Percentiles rank a stretch among this genome's conserved stretches.
These are phyloP conservation scores for Ascochyta lentis DNA, from an alignment of 2,329 filamentous ascomycete genomes.

Conservation along the genomic window DNA sequence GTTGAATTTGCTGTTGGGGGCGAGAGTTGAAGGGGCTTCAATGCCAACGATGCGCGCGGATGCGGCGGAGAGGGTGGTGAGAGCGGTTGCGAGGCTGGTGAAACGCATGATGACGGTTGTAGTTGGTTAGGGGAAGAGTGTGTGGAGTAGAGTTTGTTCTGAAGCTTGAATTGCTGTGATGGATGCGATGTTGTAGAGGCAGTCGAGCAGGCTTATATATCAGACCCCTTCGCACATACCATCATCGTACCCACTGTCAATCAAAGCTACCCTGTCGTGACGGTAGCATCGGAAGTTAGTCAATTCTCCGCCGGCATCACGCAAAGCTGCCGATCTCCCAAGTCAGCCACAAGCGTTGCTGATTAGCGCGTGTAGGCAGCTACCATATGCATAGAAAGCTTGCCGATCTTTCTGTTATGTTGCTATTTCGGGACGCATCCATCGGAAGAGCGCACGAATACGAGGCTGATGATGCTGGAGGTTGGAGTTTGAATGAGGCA, in stretches of 20 bases:
- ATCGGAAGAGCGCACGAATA: not conserved
- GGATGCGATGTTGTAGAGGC: not conserved
- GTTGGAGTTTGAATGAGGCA: not conserved
- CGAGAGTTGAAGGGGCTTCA: constrained; percentile 51
- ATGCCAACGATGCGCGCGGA: constrained; percentile 53
- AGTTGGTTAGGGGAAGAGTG: not conserved
- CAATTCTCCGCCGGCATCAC: not conserved
- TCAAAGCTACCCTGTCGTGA: constrained; percentile 14
- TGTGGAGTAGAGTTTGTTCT: not conserved
- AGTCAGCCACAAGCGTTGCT: constrained; percentile 9
- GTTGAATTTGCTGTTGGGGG: constrained; percentile 48
- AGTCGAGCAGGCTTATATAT: not conserved
- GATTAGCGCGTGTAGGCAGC: not conserved
- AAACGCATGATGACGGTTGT: constrained; percentile 15
- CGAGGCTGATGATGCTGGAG: constrained; percentile 15
- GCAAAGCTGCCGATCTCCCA: constrained; percentile 10
- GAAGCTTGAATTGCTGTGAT: not conserved
- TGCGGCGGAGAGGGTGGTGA: constrained; percentile 8
- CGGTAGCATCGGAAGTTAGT: constrained; percentile 5
- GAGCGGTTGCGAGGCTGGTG: constrained; percentile 8
- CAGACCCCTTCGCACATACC: not conserved
- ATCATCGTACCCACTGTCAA: constrained; percentile 2
- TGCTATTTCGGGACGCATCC: not conserved
- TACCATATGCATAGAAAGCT: too few relatives aligned
- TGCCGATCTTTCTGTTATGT: not conserved